A percentile compares a stretch with the other conserved stretches of the same genome.
Conservation (phyloP, 306 rosid genomes). For the Rosa chinensis region DNA sequence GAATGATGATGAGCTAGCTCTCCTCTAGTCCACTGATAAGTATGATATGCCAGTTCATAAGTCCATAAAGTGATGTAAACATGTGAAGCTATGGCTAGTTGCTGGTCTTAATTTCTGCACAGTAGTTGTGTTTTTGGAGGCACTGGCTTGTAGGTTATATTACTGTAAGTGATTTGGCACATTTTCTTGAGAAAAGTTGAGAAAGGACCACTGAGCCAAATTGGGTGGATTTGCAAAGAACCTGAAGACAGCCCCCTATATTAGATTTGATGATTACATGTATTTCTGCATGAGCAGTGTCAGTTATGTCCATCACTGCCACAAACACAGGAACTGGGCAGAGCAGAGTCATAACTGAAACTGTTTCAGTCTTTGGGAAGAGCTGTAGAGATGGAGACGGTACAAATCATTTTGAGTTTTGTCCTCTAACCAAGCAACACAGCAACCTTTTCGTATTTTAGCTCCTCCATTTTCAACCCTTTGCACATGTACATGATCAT, state of each 20-base stretch:
- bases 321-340: constrained; percentile 37
- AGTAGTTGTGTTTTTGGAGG: background rate
- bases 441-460: background rate
- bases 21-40: background rate
- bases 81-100: background rate
- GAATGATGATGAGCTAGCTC: background rate
- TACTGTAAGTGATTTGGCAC: constrained; percentile 25
- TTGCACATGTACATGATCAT: background rate
- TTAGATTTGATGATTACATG: constrained; percentile 32
- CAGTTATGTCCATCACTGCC: constrained; percentile 32
- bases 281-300: constrained; percentile 36
- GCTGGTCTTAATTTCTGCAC: background rate
- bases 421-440: constrained; percentile 18
- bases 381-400: constrained; percentile 41
- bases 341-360: constrained; percentile 44
- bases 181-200: constrained; percentile 18
- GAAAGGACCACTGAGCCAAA: constrained; percentile 47
- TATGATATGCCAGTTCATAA: background rate
- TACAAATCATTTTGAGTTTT: constrained; percentile 37
- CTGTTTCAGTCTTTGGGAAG: constrained; percentile 31
- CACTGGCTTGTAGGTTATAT: background rate
- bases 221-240: constrained; percentile 30
- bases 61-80: constrained; percentile 16
- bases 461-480: background rate
- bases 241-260: constrained; percentile 22